Percentiles rank a stretch among this genome's conserved stretches.
Conservation (phyloP, 306 rosid species). For the Myrica gale region DNA sequence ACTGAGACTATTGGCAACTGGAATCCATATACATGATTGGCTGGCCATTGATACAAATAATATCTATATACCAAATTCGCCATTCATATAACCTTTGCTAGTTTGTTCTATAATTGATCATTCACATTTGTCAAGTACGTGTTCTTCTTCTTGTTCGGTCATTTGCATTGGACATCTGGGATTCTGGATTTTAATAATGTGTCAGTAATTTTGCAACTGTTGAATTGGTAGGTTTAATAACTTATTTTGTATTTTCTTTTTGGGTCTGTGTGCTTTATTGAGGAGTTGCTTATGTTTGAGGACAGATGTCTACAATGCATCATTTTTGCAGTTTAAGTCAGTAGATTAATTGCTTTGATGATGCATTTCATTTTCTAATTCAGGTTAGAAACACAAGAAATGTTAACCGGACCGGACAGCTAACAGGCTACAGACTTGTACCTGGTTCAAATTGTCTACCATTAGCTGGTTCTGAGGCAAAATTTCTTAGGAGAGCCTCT, state of each 20-base stretch:
- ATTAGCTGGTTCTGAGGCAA: constrained; percentile 79
- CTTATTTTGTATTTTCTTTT: constrained; percentile 17
- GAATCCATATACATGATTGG: no score
- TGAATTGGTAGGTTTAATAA: constrained; percentile 2
- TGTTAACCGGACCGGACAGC: constrained; percentile 72
- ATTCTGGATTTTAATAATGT: not conserved
- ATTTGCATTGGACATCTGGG: not conserved
- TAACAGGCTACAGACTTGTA: constrained; percentile 72
- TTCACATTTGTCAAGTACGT: not conserved
- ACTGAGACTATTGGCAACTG: no score
- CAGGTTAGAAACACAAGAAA: constrained; percentile 79
- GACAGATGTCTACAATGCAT: not conserved
- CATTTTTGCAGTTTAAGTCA: not conserved
- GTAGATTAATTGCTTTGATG: not conserved
- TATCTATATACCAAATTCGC: no score
- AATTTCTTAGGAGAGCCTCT: constrained; percentile 75
- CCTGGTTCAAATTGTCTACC: constrained; percentile 86
- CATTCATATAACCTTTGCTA: no score
- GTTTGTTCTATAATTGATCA: not conserved
- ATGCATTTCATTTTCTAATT: constrained; percentile 16
- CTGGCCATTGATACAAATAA: no score
- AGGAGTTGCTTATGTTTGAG: not conserved
- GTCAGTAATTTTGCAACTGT: not conserved
- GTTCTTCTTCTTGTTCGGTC: not conserved
- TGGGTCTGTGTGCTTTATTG: not conserved